Conservation (phyloP, 2,329 filamentous ascomycete genomes). For the Diaporthe longicolla region DNA sequence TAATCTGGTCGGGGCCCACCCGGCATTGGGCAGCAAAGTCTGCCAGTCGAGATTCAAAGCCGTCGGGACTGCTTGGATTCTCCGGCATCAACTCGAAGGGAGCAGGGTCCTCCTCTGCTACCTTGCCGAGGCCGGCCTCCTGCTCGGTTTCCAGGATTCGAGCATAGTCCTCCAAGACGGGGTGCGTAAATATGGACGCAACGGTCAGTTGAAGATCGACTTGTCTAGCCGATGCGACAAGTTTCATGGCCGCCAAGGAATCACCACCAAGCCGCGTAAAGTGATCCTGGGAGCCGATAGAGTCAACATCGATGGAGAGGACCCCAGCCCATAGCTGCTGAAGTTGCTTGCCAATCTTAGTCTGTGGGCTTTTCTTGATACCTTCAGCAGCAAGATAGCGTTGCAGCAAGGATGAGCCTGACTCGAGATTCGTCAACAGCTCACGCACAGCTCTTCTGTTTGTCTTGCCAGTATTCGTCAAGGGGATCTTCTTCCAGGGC, state of each 20-base stretch:
- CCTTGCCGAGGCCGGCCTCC: neutral
- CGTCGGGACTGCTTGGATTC: neutral
- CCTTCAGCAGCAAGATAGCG: neutral
- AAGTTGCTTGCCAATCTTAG: neutral
- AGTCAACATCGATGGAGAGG: neutral
- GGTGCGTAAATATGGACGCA: conserved; percentile 1
- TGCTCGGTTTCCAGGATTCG: neutral
- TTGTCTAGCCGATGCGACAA: neutral
- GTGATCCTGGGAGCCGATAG: neutral
- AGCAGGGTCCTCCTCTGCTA: neutral
- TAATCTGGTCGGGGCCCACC: neutral
- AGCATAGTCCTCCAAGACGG: neutral
- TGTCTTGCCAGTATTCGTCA: neutral
- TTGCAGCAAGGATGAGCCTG: neutral
- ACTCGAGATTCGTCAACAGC: neutral
- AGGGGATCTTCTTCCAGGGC: neutral
- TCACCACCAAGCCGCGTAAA: neutral
- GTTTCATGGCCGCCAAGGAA: neutral
- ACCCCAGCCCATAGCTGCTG: neutral
- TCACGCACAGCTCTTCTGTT: neutral
- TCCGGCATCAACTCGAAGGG: neutral
- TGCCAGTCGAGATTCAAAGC: neutral
- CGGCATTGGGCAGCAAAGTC: neutral
- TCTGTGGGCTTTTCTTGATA: neutral
- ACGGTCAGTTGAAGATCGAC: neutral